phyloP scores from a whole-genome alignment of 2,329 filamentous ascomycete species.

The Arthrinium phaeospermum region DNA sequence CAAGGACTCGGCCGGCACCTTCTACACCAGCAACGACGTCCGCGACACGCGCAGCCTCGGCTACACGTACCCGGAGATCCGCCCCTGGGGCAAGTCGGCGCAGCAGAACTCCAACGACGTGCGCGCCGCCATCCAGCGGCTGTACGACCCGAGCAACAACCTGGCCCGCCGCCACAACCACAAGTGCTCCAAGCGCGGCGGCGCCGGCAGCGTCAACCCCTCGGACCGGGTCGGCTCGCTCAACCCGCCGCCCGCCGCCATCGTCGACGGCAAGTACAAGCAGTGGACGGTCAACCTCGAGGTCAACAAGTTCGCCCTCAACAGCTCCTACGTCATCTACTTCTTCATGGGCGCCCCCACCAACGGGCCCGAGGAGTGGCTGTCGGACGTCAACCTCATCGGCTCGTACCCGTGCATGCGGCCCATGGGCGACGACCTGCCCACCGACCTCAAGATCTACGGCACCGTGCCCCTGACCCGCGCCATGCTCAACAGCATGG shows the following conservation, averaged over 20 bases:
- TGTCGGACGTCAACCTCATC: slow-evolving; percentile 16
- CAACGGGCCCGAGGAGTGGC: neutral
- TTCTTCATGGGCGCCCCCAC: slow-evolving; percentile 20
- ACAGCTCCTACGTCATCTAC: slow-evolving; percentile 17
- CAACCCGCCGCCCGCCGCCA: slow-evolving; percentile 12
- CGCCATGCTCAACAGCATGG: slow-evolving; percentile 17
- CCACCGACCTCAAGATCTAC: slow-evolving; percentile 17
- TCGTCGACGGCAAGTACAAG: slow-evolving; percentile 22
- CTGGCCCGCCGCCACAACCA: neutral
- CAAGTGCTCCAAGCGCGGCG: slow-evolving; percentile 5
- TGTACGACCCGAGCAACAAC: slow-evolving; percentile 19
- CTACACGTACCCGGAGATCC: slow-evolving; percentile 23
- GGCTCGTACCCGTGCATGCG: slow-evolving; percentile 18
- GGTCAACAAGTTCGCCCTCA: slow-evolving; percentile 21
- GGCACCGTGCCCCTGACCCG: slow-evolving; percentile 20
- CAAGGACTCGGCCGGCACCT: neutral
- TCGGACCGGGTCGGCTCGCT: neutral
- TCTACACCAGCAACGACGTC: slow-evolving; percentile 20
- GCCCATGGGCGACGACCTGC: slow-evolving; percentile 15
- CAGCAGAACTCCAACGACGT: slow-evolving; percentile 16
- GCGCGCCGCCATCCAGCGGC: slow-evolving; percentile 7
- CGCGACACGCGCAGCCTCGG: slow-evolving; percentile 12
- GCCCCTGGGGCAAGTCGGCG: slow-evolving; percentile 18
- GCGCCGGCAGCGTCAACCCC: neutral
- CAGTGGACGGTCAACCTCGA: slow-evolving; percentile 7